These are phyloP conservation scores for Trichophyton mentagrophytes DNA, from an alignment of 2,329 filamentous ascomycete genomes.

Conservation along the genomic window DNA sequence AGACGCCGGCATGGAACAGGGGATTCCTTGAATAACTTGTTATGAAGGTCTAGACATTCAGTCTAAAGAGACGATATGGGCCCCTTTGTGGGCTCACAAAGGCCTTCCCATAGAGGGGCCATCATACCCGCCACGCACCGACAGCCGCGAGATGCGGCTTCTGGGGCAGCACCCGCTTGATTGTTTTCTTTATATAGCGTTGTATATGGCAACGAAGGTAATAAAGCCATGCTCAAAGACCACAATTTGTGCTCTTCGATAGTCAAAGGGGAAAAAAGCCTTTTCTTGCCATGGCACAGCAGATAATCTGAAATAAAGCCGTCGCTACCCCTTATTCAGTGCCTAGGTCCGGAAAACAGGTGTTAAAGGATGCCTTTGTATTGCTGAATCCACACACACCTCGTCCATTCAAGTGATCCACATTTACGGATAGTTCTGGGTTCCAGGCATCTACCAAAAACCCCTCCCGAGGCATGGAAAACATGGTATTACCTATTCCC, in stretches of 20 bases:
- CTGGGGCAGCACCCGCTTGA: background rate
- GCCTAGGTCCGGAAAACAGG: background rate
- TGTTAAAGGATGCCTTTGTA: background rate
- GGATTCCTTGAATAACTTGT: background rate
- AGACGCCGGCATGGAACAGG: background rate
- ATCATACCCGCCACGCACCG: background rate
- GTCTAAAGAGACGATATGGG: background rate
- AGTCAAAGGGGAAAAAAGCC: no score
- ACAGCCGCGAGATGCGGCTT: background rate
- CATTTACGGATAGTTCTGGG: background rate
- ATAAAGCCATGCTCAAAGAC: background rate
- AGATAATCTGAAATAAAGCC: no score
- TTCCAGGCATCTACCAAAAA: background rate
- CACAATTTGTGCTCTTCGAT: no score
- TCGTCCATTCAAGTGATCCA: background rate
- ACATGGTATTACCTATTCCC: background rate
- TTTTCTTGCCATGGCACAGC: no score
- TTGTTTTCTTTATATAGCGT: background rate
- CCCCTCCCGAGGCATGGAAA: background rate
- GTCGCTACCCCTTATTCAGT: background rate
- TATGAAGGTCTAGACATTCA: background rate
- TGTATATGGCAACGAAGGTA: background rate
- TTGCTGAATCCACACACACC: background rate
- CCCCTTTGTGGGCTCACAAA: background rate
- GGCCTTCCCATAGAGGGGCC: background rate